Percentiles rank a stretch among this genome's conserved stretches.
These are phyloP conservation scores for Dianthus caryophyllus DNA, from an alignment of 148 eudicot genomes.

Conservation along the genomic window DNA sequence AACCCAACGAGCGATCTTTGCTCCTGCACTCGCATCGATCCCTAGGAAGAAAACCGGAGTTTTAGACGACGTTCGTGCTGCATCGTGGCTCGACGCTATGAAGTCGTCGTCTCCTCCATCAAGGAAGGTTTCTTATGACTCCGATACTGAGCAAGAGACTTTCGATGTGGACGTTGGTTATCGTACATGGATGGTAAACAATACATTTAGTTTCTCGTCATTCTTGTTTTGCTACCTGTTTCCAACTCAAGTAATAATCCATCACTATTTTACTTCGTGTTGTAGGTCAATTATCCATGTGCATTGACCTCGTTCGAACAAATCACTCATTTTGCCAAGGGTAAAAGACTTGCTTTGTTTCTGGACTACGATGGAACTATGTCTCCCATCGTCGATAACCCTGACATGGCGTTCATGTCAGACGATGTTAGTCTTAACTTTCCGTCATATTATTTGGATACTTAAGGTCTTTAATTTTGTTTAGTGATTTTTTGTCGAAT, in stretches of 20 bases:
- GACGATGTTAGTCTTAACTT: constrained; percentile 45
- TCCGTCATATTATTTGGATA: not conserved
- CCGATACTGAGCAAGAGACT: constrained; percentile 35
- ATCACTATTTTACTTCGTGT: constrained; percentile 6
- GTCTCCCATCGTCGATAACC: constrained; percentile 91
- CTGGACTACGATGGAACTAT: constrained; percentile 98
- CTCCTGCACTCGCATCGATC: constrained; percentile 50
- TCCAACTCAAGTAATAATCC: not conserved
- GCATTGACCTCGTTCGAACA: constrained; percentile 77
- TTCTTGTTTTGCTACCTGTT: not conserved
- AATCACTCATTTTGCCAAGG: constrained; percentile 58
- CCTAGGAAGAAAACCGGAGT: constrained; percentile 70
- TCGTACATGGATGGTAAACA: constrained; percentile 66
- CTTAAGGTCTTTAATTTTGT: not conserved
- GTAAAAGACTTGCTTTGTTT: constrained; percentile 77
- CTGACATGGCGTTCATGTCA: constrained; percentile 85
- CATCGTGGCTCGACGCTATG: constrained; percentile 85
- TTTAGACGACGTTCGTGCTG: constrained; percentile 62
- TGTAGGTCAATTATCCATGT: constrained; percentile 86
- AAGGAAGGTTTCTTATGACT: constrained; percentile 41
- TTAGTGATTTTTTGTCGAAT: no score
- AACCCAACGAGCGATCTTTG: constrained; percentile 40
- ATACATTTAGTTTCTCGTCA: not conserved
- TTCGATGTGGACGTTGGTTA: constrained; percentile 52
- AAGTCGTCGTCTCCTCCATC: constrained; percentile 88